Conservation (phyloP, 2,329 filamentous ascomycete genomes). For the Ophiocordyceps polyrhachis-furcata region DNA sequence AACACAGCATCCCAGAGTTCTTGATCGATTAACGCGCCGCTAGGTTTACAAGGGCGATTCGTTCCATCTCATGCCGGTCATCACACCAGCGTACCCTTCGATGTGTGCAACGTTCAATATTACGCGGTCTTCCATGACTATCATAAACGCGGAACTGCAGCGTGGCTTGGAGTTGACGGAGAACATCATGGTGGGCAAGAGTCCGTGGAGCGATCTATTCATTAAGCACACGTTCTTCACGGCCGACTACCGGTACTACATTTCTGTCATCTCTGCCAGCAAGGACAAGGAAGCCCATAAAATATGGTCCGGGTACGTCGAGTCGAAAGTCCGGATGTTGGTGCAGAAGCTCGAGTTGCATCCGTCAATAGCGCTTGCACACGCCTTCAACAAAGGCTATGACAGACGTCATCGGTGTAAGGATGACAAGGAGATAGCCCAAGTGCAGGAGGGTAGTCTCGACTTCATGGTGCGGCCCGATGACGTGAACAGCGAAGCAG, state of each 20-base stretch:
- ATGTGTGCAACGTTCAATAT: slow-evolving; percentile 98
- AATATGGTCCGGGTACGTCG: slow-evolving; percentile 77
- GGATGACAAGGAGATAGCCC: slow-evolving; percentile 28
- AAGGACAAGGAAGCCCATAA: slow-evolving; percentile 69
- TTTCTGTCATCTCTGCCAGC: slow-evolving; percentile 70
- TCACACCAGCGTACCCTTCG: slow-evolving; percentile 90
- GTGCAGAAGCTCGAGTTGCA: slow-evolving; percentile 71
- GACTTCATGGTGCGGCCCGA: slow-evolving; percentile 23
- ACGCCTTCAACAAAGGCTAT: slow-evolving; percentile 86
- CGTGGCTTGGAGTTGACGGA: slow-evolving; percentile 61
- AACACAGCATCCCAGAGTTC: too few species aligned
- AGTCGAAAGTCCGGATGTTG: slow-evolving; percentile 79
- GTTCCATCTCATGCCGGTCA: slow-evolving; percentile 91
- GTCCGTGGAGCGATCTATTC: slow-evolving; percentile 76
- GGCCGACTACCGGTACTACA: slow-evolving; percentile 82
- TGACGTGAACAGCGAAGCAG: slow-evolving; percentile 12
- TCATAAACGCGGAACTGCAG: slow-evolving; percentile 69
- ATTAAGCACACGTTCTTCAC: slow-evolving; percentile 88
- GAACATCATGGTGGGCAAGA: slow-evolving; percentile 58
- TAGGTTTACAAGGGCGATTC: slow-evolving; percentile 63
- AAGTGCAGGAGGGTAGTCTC: slow-evolving; percentile 35
- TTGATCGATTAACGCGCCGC: not conserved
- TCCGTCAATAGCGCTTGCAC: slow-evolving; percentile 61
- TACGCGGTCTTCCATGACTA: slow-evolving; percentile 62
- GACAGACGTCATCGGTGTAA: slow-evolving; percentile 61